phyloP scores from a whole-genome alignment of 441 rosid species.

The Jatropha podagrica region DNA sequence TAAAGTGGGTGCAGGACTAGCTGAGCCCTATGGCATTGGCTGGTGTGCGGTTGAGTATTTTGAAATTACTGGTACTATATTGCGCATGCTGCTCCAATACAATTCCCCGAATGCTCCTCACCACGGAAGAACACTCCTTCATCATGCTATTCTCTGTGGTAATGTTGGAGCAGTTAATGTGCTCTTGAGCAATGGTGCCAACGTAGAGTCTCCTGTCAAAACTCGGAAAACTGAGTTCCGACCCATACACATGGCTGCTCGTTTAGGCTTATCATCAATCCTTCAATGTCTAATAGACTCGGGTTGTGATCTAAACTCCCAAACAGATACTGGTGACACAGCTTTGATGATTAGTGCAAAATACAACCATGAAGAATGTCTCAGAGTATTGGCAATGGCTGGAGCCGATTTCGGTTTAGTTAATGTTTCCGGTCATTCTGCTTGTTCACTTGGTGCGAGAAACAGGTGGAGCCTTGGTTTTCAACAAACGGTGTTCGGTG shows the following conservation, averaged over 20 bases:
- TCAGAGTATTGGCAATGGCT: slow-evolving; percentile 58
- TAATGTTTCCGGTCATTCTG: slow-evolving; percentile 49
- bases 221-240: slow-evolving; percentile 50
- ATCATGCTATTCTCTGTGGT: slow-evolving; percentile 89
- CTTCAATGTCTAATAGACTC: slow-evolving; percentile 55
- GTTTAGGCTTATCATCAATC: slow-evolving; percentile 51
- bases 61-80: slow-evolving; percentile 73
- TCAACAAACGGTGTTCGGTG: slow-evolving; percentile 57
- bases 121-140: slow-evolving; percentile 83
- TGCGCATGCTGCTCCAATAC: slow-evolving; percentile 61
- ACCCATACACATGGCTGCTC: slow-evolving; percentile 87
- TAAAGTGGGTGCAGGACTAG: slow-evolving; percentile 94
- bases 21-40: slow-evolving; percentile 82
- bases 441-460: slow-evolving; percentile 49
- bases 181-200: slow-evolving; percentile 64
- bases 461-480: slow-evolving; percentile 69
- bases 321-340: slow-evolving; percentile 71
- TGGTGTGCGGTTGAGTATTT: slow-evolving; percentile 98
- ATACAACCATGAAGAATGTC: slow-evolving; percentile 56
- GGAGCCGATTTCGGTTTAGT: slow-evolving; percentile 87
- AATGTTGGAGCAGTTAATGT: slow-evolving; percentile 67
- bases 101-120: slow-evolving; percentile 48
- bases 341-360: slow-evolving; percentile 71
- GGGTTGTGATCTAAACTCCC: slow-evolving; percentile 70
- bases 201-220: slow-evolving; percentile 57